Evolutionary conservation across 2,329 filamentous ascomycete genomes (phyloP), one percentile per base, ranked within the genome.

Genomic region (Scedosporium minutisporum): DNA sequence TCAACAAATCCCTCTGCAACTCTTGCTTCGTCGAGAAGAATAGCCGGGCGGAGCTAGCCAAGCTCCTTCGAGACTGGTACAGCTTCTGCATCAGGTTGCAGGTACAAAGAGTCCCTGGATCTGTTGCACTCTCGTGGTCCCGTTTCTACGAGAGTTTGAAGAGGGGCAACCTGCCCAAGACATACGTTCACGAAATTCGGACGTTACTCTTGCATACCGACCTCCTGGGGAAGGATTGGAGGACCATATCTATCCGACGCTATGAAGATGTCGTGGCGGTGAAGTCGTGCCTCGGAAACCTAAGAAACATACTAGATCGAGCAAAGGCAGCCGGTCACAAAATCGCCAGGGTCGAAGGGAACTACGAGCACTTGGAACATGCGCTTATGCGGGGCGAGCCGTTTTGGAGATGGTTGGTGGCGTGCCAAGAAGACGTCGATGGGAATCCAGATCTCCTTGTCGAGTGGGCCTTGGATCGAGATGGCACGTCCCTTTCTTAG

Each of bases 331-430:
- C 48, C 6, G 23, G 18, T 14, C 21, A 18, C 14, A 14, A 4
- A 10, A 57, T 27, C 6, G 4, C 27, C 3, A n/a, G 21, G 7
- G 7, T 57, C 2, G 18, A 57, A 14, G 2, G 41, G 29, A 42
- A 23, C 18, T 62, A 57, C 10, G 18, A 7, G 6, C 1, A 6
- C 3, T 44, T 16, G 60, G 48, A 14, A 48, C 7, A 14, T 2
- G 21, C 25, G 9, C 57, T 62, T 14, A n/a, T 2, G 1, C 5
- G 46, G n/a, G 48, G 46, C 2, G 60, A 62, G 21, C 27, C 10
- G 10, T n/a, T 9, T 6, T 62, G 60, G 48, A 41, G 60, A 48
- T 62, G 60, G 60, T 38, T 62, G 27, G 18, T 25, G 60, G 60
- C 9, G 7, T 51, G 14, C 14, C 21, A 9, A 16, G 12, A 2